A percentile compares a stretch with the other conserved stretches of the same genome.
These are phyloP conservation scores for Penicillium diatomitis DNA, from an alignment of 495 filamentous ascomycete species.

Conservation along the genomic window DNA sequence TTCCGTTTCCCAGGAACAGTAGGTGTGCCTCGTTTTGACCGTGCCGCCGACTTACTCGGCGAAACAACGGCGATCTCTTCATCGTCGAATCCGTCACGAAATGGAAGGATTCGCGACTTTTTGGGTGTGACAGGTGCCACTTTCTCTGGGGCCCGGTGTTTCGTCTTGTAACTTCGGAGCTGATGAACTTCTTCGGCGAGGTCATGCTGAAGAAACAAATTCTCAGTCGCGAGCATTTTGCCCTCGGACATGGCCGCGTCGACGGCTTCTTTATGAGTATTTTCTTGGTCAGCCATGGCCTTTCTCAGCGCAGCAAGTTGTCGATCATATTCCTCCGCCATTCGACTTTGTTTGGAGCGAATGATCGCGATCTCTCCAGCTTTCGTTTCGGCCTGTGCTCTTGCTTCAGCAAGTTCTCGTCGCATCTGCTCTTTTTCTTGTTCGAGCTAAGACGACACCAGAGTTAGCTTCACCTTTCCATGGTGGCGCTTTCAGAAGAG, in stretches of 20 bases:
- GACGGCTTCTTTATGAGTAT: conserved; percentile 46
- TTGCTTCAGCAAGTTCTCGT: conserved; percentile 40
- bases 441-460: conserved; percentile 33
- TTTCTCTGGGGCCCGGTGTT: conserved; percentile 28
- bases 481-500: too few species aligned
- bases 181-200: conserved; percentile 48
- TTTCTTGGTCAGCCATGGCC: conserved; percentile 44
- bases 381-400: conserved; percentile 42
- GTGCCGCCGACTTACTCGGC: conserved; percentile 42
- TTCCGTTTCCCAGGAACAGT: conserved; percentile 55
- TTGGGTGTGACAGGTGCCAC: conserved; percentile 46
- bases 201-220: conserved; percentile 57
- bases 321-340: conserved; percentile 47
- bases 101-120: conserved; percentile 44
- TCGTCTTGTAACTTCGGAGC: conserved; percentile 37
- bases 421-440: conserved; percentile 42
- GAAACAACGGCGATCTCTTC: conserved; percentile 54
- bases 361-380: conserved; percentile 61
- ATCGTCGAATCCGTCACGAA: conserved; percentile 67
- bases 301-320: conserved; percentile 43
- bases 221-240: conserved; percentile 54
- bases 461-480: conserved; percentile 15
- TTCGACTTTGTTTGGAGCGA: conserved; percentile 50
- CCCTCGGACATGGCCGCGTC: conserved; percentile 46
- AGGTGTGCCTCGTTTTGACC: conserved; percentile 48